These are phyloP conservation scores for Pythium guiyangense DNA, from an alignment of 352 stramenopile genomes.

Conservation along the genomic window DNA sequence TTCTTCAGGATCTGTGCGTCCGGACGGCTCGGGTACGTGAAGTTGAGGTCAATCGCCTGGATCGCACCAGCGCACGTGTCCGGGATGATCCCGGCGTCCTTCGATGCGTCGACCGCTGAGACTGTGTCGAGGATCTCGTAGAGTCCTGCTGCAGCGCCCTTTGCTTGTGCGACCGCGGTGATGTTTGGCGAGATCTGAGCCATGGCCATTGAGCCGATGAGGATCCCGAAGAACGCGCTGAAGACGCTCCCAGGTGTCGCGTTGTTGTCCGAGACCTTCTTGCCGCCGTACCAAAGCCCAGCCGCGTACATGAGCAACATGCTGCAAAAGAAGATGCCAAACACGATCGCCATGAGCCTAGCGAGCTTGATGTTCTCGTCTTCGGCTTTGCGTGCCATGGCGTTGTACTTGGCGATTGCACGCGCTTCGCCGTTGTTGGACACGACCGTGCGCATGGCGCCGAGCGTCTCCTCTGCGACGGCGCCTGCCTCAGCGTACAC, in stretches of 20 bases:
- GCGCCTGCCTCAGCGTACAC: constrained; percentile 46
- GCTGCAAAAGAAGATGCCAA: constrained; percentile 31
- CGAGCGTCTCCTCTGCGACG: constrained; percentile 53
- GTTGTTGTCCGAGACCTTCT: constrained; percentile 28
- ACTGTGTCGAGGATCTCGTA: constrained; percentile 48
- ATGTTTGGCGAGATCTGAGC: constrained; percentile 42
- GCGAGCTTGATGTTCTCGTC: constrained; percentile 23
- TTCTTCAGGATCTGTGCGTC: not conserved
- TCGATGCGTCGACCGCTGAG: constrained; percentile 38
- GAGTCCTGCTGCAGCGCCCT: constrained; percentile 29
- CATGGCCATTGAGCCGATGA: constrained; percentile 38
- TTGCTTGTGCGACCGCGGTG: constrained; percentile 30
- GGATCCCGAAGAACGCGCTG: constrained; percentile 33
- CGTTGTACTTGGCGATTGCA: constrained; percentile 35
- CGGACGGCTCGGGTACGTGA: constrained; percentile 1
- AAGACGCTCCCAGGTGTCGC: constrained; percentile 33
- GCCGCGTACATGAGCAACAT: constrained; percentile 42
- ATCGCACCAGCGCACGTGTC: constrained; percentile 29
- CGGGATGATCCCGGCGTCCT: constrained; percentile 20
- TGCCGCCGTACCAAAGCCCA: constrained; percentile 51
- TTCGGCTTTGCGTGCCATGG: constrained; percentile 22
- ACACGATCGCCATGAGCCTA: constrained; percentile 18
- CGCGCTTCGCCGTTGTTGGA: constrained; percentile 39
- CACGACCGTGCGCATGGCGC: constrained; percentile 51
- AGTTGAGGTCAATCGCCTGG: constrained; percentile 30